phyloP scores from a whole-genome alignment of 2,329 filamentous ascomycete genomes.

The Hypoxylon sp. region DNA sequence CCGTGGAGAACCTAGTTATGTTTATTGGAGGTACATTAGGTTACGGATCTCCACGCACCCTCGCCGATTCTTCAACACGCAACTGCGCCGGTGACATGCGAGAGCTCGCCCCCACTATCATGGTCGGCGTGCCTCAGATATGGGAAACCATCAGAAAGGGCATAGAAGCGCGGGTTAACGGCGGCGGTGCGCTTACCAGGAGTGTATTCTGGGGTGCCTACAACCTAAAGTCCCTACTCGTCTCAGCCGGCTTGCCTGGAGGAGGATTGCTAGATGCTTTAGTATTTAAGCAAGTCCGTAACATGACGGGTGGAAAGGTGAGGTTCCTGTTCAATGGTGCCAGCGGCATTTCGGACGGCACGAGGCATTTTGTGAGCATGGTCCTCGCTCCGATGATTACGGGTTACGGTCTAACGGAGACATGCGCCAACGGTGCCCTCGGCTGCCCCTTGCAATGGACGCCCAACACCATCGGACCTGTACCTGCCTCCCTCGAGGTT shows the following conservation, averaged over 20 bases:
- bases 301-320: conserved; percentile 88
- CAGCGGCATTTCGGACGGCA: conserved; percentile 89
- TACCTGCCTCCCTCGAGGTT: conserved; percentile 83
- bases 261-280: conserved; percentile 81
- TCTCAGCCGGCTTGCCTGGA: conserved; percentile 73
- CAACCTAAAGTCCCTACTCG: conserved; percentile 71
- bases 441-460: conserved; percentile 90
- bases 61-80: conserved; percentile 87
- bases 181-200: conserved; percentile 76
- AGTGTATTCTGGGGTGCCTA: conserved; percentile 82
- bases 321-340: conserved; percentile 95
- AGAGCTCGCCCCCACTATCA: conserved; percentile 88
- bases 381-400: conserved; percentile 94
- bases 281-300: conserved; percentile 92
- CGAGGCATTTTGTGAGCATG: conserved; percentile 90
- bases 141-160: conserved; percentile 99
- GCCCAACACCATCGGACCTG: conserved; percentile 80
- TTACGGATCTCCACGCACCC: conserved; percentile 90
- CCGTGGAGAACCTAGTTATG: conserved; percentile 91
- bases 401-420: conserved; percentile 96
- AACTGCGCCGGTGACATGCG: conserved; percentile 96
- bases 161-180: conserved; percentile 83
- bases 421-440: conserved; percentile 84
- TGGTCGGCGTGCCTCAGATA: conserved; percentile 95
- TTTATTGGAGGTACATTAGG: conserved; percentile 93